phyloP scores from a whole-genome alignment of 257 asterid species.

The Solanum raphanifolium region DNA sequence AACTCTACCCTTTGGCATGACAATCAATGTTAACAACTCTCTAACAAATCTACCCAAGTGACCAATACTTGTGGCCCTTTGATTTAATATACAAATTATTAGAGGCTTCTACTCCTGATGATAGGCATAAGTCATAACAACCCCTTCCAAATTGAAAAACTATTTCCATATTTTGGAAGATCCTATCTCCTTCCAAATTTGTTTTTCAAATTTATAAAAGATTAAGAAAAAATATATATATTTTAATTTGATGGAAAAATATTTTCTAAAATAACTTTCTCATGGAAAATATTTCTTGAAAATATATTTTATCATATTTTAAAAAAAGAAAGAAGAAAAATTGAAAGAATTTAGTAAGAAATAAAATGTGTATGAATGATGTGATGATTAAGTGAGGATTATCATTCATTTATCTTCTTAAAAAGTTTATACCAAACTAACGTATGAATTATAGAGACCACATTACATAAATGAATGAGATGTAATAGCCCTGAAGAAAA shows the following conservation, averaged over 20 bases:
- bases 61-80: background rate
- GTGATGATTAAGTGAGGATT: background rate
- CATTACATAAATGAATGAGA: background rate
- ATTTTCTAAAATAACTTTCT: background rate
- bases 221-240: too few relatives aligned
- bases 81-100: background rate
- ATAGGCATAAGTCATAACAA: background rate
- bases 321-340: background rate
- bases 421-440: background rate
- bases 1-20: background rate
- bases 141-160: background rate
- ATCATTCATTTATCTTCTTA: background rate
- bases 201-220: background rate
- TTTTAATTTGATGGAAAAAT: background rate
- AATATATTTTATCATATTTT: background rate
- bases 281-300: background rate
- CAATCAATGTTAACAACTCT: background rate
- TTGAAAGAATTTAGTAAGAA: background rate
- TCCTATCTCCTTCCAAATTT: background rate
- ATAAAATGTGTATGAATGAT: background rate
- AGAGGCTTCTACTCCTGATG: background rate
- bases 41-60: background rate
- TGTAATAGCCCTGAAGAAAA: conserved; percentile 1
- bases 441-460: background rate
- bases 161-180: background rate